phyloP scores from a whole-genome alignment of 371 early-diverging fungal species.

The Agmasoma carcini region DNA sequence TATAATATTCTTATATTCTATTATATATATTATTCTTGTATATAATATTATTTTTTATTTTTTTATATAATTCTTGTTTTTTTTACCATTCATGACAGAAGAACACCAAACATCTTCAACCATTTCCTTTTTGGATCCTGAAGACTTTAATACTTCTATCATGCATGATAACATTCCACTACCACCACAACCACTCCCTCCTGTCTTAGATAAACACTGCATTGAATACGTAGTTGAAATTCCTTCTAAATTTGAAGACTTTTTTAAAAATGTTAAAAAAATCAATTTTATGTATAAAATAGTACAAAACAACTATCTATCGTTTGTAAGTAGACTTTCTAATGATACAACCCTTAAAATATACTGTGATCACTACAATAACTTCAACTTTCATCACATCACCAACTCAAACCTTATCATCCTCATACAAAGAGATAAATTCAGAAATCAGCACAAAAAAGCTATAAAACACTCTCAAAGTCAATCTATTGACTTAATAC shows the following conservation, averaged over 20 bases:
- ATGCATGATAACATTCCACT: no score
- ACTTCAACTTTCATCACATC: not conserved
- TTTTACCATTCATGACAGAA: no score
- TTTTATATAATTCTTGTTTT: no score
- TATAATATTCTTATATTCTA: no score
- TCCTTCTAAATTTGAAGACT: not conserved
- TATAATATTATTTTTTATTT: no score
- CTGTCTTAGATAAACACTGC: constrained; percentile 1
- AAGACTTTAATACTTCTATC: no score
- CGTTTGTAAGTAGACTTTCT: not conserved
- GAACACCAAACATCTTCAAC: no score
- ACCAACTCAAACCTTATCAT: not conserved
- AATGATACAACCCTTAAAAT: not conserved
- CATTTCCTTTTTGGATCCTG: no score
- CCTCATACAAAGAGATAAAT: constrained; percentile 19
- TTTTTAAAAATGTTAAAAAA: constrained; percentile 12
- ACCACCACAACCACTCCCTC: constrained; percentile 1
- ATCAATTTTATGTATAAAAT: constrained; percentile 16
- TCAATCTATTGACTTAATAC: no score
- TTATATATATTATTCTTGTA: no score
- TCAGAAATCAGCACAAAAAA: not conserved
- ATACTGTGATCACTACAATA: constrained; percentile 11
- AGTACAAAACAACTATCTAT: not conserved
- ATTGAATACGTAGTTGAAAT: constrained; percentile 18
- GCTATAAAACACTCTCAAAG: constrained; percentile 15